Conservation (phyloP, 345 rosid genomes). For the Carallia brachiata region DNA sequence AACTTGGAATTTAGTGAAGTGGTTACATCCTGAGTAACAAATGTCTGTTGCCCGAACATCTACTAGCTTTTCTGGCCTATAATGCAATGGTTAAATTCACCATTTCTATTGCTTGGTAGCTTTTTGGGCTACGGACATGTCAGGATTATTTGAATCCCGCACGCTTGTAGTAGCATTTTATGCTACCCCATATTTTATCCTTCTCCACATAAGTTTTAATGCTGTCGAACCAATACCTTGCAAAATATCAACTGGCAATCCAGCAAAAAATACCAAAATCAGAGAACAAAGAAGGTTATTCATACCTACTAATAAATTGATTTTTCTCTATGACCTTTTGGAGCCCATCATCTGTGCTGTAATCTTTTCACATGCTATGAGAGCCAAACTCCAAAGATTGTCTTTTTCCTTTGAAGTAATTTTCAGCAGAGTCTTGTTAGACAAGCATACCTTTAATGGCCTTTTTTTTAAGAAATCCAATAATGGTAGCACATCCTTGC, state of each 20-base stretch:
- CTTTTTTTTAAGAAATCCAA: conserved; percentile 39
- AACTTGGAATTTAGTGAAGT: no score
- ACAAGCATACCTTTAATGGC: conserved; percentile 42
- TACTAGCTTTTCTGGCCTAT: no score
- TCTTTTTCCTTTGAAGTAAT: conserved; percentile 51
- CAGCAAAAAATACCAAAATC: conserved; percentile 55
- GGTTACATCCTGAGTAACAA: no score
- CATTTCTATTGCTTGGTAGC: no score
- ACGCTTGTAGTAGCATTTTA: no score
- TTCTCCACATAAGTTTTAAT: no score
- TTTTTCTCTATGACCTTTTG: conserved; percentile 43
- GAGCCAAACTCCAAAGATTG: conserved; percentile 41
- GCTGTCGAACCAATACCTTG: no score
- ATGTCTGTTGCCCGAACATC: no score
- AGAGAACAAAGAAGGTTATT: conserved; percentile 30
- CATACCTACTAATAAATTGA: conserved; percentile 60
- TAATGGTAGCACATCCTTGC: conserved; percentile 56
- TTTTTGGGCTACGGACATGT: no score
- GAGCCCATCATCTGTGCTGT: conserved; percentile 37
- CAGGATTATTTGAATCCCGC: no score
- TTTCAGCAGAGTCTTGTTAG: conserved; percentile 43
- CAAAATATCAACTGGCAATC: conserved; percentile 1
- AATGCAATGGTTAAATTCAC: no score
- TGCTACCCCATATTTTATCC: no score
- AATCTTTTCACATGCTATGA: conserved; percentile 43